Base-by-base conservation (phyloP, 495 filamentous ascomycete genomes). In the Thermothielavioides terrestris region DNA sequence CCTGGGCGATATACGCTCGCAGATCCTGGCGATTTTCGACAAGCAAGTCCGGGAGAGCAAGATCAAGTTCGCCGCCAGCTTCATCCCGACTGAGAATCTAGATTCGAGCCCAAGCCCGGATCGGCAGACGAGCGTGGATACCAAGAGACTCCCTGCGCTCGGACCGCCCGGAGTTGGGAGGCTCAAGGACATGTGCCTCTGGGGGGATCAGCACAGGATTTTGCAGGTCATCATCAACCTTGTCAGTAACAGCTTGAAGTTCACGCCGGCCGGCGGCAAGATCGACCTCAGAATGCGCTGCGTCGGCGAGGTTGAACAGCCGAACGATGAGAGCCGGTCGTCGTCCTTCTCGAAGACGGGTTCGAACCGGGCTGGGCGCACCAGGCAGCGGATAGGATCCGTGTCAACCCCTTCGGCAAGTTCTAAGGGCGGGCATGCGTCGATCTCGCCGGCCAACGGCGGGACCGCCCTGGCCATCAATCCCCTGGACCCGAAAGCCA, bases 141-240 rank as follows among this genome's bases (percentile, higher is more conserved):
- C n/a, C 39, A 59, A 60, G 60, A 67, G 59, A 41, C 70, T 69
- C 27, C 67, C 64, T 17, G 73, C 68, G 2, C 68, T 80, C 31
- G 81, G 81, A 3, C 82, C 82, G 1, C 65, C 69, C 20, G 83
- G 84, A 9, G 71, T 75, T 6, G 83, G 77, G 18, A 72, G 79
- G 28, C 56, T 89, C 28, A 85, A 82, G 59, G 84, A 91, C 50
- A 76, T 77, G 73, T 73, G 83, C 41, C 71, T 94, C 4, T 91
- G 86, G 83, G 89, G 89, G n/a, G 90, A 95, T 58, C 84, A 89
- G 53, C 86, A 94, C 56, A 76, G 90, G 23, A 88, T 95, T 26
- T 66, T 94, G 11, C 89, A 95, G 58, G 84, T 94, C 25, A 77
- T 95, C 38, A 94, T 95, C 70, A 96, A 96, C 60, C 74, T 96